Percentiles rank a stretch among this genome's conserved stretches.
These are phyloP conservation scores for Penicillium maclennaniae DNA, from an alignment of 495 filamentous ascomycete species.

Conservation along the genomic window DNA sequence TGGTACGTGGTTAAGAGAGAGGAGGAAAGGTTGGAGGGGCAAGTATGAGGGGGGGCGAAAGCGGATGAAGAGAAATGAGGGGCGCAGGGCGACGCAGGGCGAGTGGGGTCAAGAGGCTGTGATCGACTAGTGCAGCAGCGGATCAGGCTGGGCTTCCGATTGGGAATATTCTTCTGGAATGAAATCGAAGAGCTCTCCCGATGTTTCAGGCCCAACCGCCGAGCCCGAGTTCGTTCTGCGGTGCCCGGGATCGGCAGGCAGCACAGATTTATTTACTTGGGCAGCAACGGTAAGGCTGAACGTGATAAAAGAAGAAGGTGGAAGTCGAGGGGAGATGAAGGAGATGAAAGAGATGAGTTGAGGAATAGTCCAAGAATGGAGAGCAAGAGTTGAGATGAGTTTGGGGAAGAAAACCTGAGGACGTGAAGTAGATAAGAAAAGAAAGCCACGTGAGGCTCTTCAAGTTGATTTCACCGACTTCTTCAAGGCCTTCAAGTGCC, in stretches of 20 bases:
- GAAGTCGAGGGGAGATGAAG: neutral
- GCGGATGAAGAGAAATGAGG: slow-evolving; percentile 3
- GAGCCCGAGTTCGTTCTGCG: neutral
- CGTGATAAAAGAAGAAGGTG: neutral
- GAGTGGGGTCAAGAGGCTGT: slow-evolving; percentile 6
- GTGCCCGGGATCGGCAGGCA: slow-evolving; percentile 7
- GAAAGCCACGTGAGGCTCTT: slow-evolving; percentile 15
- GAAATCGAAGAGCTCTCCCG: slow-evolving; percentile 10
- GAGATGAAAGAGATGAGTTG: neutral
- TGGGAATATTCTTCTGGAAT: slow-evolving; percentile 18
- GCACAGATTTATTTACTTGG: neutral
- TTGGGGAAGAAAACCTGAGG: neutral
- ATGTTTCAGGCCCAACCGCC: neutral
- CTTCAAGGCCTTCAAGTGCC: neutral
- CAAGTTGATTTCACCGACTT: neutral
- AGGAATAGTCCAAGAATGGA: neutral
- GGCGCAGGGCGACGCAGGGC: slow-evolving; percentile 24
- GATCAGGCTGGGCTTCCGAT: slow-evolving; percentile 15
- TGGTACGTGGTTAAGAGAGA: slow-evolving; percentile 18
- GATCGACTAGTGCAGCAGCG: slow-evolving; percentile 20
- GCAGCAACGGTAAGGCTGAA: neutral
- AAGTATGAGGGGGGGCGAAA: slow-evolving; percentile 3
- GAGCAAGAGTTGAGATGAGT: neutral
- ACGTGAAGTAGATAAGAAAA: neutral
- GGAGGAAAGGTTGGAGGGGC: slow-evolving; percentile 1